These are phyloP conservation scores for Quercus phellos DNA, from an alignment of 331 rosid genomes.

Conservation along the genomic window DNA sequence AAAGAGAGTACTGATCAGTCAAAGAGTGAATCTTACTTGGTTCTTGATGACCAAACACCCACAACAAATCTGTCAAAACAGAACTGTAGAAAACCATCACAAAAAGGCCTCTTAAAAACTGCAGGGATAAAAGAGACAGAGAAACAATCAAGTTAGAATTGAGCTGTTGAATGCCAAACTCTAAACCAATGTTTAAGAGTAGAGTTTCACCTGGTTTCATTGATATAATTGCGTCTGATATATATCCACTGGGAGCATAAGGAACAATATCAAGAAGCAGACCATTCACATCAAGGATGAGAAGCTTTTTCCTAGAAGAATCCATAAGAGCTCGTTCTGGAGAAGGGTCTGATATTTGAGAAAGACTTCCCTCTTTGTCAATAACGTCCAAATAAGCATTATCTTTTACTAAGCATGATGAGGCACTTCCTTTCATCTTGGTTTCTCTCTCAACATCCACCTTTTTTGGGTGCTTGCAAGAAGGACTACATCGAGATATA, in stretches of 20 bases:
- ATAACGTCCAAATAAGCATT: conserved; percentile 29
- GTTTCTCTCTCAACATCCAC: not conserved
- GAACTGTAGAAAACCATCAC: conserved; percentile 67
- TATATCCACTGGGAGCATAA: conserved; percentile 15
- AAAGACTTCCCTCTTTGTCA: conserved; percentile 22
- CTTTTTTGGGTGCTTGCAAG: not conserved
- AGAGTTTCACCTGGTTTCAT: conserved; percentile 57
- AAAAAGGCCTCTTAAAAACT: conserved; percentile 92
- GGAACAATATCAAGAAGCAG: conserved; percentile 74
- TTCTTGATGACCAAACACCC: conserved; percentile 93
- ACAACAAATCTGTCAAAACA: conserved; percentile 82
- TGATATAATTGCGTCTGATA: conserved; percentile 45
- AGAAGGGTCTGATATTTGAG: conserved; percentile 27
- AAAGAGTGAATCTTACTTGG: conserved; percentile 50
- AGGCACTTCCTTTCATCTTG: conserved; percentile 5
- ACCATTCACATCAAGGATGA: conserved; percentile 89
- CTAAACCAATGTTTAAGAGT: conserved; percentile 11
- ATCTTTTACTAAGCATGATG: conserved; percentile 17
- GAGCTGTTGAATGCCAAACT: conserved; percentile 10
- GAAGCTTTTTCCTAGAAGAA: conserved; percentile 66
- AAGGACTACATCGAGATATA: not conserved
- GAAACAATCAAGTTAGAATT: conserved; percentile 17
- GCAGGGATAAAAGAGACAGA: conserved; percentile 19
- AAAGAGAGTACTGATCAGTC: conserved; percentile 18
- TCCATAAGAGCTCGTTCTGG: conserved; percentile 29